Conservation (phyloP, 345 rosid species). For the Boechera stricta region DNA sequence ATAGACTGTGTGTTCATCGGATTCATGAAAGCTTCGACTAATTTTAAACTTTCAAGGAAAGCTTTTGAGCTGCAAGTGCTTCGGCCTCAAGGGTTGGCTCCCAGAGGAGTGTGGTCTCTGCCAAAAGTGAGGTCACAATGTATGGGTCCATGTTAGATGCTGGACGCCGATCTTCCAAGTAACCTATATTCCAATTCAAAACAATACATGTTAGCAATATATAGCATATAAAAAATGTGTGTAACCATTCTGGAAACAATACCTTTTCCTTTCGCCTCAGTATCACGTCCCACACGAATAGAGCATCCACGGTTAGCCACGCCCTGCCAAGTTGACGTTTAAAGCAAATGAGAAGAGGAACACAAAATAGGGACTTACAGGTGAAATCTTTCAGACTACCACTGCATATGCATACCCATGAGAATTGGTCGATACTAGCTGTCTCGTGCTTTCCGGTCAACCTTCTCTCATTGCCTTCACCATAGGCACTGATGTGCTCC, state of each 20-base stretch:
- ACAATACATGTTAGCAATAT: constrained; percentile 25
- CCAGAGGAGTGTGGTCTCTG: constrained; percentile 77
- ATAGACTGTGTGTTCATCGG: constrained; percentile 6
- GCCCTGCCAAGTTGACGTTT: constrained; percentile 56
- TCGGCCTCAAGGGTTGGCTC: constrained; percentile 87
- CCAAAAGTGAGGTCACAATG: constrained; percentile 69
- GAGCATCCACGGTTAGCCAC: constrained; percentile 99
- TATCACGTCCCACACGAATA: constrained; percentile 95
- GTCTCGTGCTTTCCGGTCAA: constrained; percentile 98
- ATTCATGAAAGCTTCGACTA: constrained; percentile 22
- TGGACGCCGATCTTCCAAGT: constrained; percentile 90
- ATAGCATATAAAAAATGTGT: background rate
- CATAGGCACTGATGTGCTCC: constrained; percentile 92
- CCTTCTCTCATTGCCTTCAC: constrained; percentile 99
- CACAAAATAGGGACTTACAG: background rate
- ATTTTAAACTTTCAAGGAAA: constrained; percentile 66
- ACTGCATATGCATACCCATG: constrained; percentile 65
- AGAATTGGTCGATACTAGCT: constrained; percentile 83
- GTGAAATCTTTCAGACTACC: background rate
- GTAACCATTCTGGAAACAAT: constrained; percentile 9
- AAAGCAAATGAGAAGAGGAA: background rate
- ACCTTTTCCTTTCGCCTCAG: constrained; percentile 95
- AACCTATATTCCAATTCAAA: constrained; percentile 55
- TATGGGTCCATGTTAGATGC: constrained; percentile 98
- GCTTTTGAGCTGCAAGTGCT: constrained; percentile 88